Base-by-base conservation (phyloP, 2,329 filamentous ascomycete species). In the Alternaria postmessia region DNA sequence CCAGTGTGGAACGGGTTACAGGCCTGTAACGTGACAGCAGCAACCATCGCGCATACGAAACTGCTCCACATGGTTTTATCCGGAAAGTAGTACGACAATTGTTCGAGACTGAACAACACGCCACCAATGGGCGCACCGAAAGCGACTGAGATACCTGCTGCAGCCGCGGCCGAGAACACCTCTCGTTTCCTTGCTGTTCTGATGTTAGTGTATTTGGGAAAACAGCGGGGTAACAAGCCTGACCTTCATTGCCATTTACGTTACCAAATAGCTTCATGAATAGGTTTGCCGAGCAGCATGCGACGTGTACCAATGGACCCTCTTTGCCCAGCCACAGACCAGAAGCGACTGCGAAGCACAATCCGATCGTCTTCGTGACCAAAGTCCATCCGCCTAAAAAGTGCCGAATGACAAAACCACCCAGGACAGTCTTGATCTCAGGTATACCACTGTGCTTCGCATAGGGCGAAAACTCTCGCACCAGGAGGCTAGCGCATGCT, bases 1-100 rank as follows among this genome's bases (percentile, higher is more conserved):
- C 94, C 95, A 1, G 94, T 96, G 54, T 95, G 88, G 77, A 98
- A 97, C 5, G 95, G 95, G 75, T 99, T 95, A 63, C 97, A 87
- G 5, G 92, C 92, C 78, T 98, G 94, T 5, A 99, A 84, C 14
- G 93, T 93, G 38, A 98, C 92, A 18, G 95, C 94, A 16, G 94
- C 95, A n/a, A 96, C 92, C 94, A 98, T 98, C 75, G 95, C 95
- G 72, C 95, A 98, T 41, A 99, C 95, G 74, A 99, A 99, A 72
- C 93, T 97, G 78, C 97, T 95, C 95, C 95, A 99, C 95, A 99
- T 98, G 9, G 95, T 98, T 80, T 98, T 98, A 80, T 98, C 94
- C 0, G 95, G 94, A 70, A 98, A 98, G 79, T 97, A 98, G 78
- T 97, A 98, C 1, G 93, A 96, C 3, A 98, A 83, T 85, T 96